Evolutionary conservation across 2,329 filamentous ascomycete genomes (phyloP), one percentile per base, ranked within the genome.

Genomic region (Exophiala alcalophila): DNA sequence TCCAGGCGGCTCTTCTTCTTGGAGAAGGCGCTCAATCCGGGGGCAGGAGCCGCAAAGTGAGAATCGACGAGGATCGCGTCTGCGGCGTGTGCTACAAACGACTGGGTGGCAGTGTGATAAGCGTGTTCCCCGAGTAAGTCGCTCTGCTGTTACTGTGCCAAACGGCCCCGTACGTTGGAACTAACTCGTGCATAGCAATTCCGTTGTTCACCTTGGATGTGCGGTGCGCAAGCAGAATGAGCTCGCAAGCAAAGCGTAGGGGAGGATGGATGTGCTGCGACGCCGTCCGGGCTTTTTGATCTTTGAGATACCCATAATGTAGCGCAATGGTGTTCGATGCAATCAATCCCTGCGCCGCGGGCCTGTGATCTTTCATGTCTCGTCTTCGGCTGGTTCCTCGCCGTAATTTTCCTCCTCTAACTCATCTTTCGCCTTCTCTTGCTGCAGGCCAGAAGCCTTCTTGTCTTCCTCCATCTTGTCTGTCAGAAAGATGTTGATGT

Each of bases 1-100:
- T 84, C 5, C 86, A 94, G 55, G 80, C 83, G 4, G 71, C 77
- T 20, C 67, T 96, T 37, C 68, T 86, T 31, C 73, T 96, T 1
- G 91, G 90, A 2, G 81, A 86, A 45, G 75, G 78, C 64, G 67
- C 59, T 28, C 54, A 59, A 30, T 56, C 59, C 1, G 73, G 73
- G 1, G 77, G 77, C 1, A 67, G 79, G 57, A 82, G 78, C 56
- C 66, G 78, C 25, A 77, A 87, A 54, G 89, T 96, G 8, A 79
- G 88, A 14, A 81, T 98, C 37, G 80, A 78, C 7, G 91, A 98
- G 57, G 91, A 97, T 60, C 74, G 87, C 37, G 83, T 95, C 40
- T 98, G 92, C 62, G 83, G 85, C 9, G 86, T 94, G 11, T 98
- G 92, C 62, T 85, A 95, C 65, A 97, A 96, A 72, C 74, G 92